Conservation (phyloP, 441 rosid genomes). For the Pelargonium fulgidum region DNA sequence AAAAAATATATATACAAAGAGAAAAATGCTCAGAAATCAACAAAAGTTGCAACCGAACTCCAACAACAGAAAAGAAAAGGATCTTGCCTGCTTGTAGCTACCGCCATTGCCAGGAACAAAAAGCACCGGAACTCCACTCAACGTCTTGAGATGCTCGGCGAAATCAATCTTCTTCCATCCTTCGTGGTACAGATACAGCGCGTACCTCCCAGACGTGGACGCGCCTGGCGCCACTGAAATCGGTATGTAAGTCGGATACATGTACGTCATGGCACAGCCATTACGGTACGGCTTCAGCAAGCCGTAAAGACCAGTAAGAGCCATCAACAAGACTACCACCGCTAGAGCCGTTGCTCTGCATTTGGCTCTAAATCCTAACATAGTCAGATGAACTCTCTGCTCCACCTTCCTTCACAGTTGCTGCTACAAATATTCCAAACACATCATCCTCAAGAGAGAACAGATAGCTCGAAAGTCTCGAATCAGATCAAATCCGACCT, state of each 20-base stretch:
- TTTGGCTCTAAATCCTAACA: constrained; percentile 45
- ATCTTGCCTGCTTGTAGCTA: constrained; percentile 87
- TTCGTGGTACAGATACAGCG: constrained; percentile 79
- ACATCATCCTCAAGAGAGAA: not conserved
- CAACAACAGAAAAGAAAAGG: constrained; percentile 10
- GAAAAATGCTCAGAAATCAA: not conserved
- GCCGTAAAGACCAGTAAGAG: constrained; percentile 52
- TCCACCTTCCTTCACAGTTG: constrained; percentile 13
- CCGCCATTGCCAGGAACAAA: constrained; percentile 96
- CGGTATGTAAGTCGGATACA: constrained; percentile 92
- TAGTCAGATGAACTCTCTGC: constrained; percentile 21
- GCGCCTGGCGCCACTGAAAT: constrained; percentile 41
- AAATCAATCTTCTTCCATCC: constrained; percentile 95
- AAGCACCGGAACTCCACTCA: constrained; percentile 85
- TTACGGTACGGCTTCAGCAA: constrained; percentile 62
- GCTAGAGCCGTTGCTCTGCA: constrained; percentile 42
- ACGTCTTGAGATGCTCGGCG: constrained; percentile 62
- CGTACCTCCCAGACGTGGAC: constrained; percentile 50
- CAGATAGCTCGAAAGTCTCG: not conserved
- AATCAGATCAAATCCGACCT: constrained; percentile 4
- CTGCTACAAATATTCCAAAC: not conserved
- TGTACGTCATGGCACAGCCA: constrained; percentile 87
- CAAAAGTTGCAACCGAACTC: not conserved
- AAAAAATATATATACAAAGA: no score
- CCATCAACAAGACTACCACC: constrained; percentile 43